phyloP scores from a whole-genome alignment of 164 flowering plant species.

The Annona cherimola region DNA sequence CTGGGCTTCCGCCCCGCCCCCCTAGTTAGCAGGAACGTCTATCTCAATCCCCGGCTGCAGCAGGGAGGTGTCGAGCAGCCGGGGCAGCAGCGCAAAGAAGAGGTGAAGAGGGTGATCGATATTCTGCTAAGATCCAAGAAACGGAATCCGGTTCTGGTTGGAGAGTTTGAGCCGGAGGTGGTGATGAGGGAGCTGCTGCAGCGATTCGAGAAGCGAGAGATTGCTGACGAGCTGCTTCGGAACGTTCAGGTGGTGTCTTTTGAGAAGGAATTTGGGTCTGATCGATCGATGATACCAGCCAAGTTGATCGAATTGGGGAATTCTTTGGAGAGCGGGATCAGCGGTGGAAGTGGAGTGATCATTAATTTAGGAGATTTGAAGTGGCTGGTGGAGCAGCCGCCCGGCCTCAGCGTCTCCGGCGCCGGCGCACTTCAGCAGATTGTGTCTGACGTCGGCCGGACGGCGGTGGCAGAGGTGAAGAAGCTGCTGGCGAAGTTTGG shows the following conservation, averaged over 20 bases:
- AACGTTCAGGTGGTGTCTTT: slow-evolving; percentile 48
- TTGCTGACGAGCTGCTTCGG: slow-evolving; percentile 38
- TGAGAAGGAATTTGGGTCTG: slow-evolving; percentile 48
- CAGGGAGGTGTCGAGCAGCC: slow-evolving; percentile 25
- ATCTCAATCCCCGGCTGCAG: slow-evolving; percentile 63
- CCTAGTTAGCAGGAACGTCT: slow-evolving; percentile 41
- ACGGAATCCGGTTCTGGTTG: slow-evolving; percentile 80
- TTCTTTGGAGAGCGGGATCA: slow-evolving; percentile 40
- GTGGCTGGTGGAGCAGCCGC: slow-evolving; percentile 84
- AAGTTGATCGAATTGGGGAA: slow-evolving; percentile 51
- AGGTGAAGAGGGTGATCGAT: slow-evolving; percentile 56
- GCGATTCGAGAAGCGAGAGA: slow-evolving; percentile 58
- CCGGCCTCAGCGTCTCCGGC: slow-evolving; percentile 24
- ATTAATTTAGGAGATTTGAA: slow-evolving; percentile 84
- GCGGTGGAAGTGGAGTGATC: slow-evolving; percentile 45
- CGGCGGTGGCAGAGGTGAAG: slow-evolving; percentile 65
- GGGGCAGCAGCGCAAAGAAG: slow-evolving; percentile 49
- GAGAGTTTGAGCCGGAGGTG: slow-evolving; percentile 70
- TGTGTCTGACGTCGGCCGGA: slow-evolving; percentile 46
- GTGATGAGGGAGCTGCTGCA: slow-evolving; percentile 54
- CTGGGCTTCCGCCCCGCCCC: slow-evolving; percentile 28
- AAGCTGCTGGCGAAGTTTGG: slow-evolving; percentile 52
- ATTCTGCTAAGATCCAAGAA: slow-evolving; percentile 50
- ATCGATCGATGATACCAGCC: slow-evolving; percentile 26
- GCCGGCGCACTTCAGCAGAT: slow-evolving; percentile 26